phyloP scores from a whole-genome alignment of 352 stramenopile genomes.

The Phytophthora capsici region DNA sequence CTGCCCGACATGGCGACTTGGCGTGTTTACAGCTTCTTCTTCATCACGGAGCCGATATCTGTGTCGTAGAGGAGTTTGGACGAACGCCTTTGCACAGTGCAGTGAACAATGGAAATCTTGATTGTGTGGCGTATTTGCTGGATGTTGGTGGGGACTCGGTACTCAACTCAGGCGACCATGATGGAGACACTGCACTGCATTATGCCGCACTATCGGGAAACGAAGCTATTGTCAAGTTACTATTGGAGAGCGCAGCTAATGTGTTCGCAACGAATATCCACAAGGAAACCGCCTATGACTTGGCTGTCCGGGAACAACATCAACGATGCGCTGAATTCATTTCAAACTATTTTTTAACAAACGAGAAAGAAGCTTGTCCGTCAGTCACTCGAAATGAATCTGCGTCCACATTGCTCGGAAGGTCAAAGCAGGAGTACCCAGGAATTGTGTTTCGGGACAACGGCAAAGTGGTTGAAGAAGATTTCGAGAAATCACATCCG shows the following conservation, averaged over 20 bases:
- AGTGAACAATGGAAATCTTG: slow-evolving; percentile 58
- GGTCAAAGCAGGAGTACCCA: slow-evolving; percentile 22
- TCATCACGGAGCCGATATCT: slow-evolving; percentile 84
- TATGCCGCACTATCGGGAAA: slow-evolving; percentile 72
- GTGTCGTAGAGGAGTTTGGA: slow-evolving; percentile 82
- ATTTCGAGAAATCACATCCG: slow-evolving; percentile 22
- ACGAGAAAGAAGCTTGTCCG: slow-evolving; percentile 30
- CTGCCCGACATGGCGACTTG: slow-evolving; percentile 70
- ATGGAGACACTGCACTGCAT: slow-evolving; percentile 81
- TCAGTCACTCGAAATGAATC: slow-evolving; percentile 52
- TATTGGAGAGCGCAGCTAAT: slow-evolving; percentile 81
- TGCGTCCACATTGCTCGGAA: slow-evolving; percentile 49
- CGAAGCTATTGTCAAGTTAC: slow-evolving; percentile 67
- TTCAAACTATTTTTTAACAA: slow-evolving; percentile 57
- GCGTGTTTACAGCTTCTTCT: slow-evolving; percentile 75
- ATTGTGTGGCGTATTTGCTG: slow-evolving; percentile 85
- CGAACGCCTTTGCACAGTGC: slow-evolving; percentile 83
- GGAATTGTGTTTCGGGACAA: slow-evolving; percentile 20
- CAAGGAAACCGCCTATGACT: slow-evolving; percentile 68
- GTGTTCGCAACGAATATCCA: slow-evolving; percentile 67
- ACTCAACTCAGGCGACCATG: slow-evolving; percentile 76
- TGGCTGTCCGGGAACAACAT: slow-evolving; percentile 62
- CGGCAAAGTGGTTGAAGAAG: slow-evolving; percentile 27
- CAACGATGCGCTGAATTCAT: slow-evolving; percentile 60
- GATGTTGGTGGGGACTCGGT: slow-evolving; percentile 85